A percentile compares a stretch with the other conserved stretches of the same genome.
phyloP scores from a whole-genome alignment of 2,329 filamentous ascomycete species.

The Juglanconis juglandina region DNA sequence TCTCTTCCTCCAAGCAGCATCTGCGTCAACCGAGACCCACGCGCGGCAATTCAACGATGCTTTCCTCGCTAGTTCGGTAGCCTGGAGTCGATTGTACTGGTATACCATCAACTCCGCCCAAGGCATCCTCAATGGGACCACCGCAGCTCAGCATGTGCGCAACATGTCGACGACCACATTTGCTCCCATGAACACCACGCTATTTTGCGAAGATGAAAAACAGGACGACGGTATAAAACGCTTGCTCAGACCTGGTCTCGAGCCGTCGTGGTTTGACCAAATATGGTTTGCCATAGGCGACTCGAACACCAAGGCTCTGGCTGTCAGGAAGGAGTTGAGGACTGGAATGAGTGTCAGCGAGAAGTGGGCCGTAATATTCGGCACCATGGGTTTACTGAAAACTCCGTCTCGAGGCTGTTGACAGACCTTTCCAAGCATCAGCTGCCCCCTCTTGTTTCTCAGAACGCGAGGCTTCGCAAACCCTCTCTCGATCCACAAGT shows the following conservation, averaged over 20 bases:
- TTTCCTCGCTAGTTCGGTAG: conserved; percentile 23
- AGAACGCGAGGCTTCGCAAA: no score
- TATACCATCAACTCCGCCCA: conserved; percentile 6
- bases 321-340: conserved; percentile 19
- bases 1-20: conserved; percentile 26
- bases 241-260: neutral
- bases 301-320: neutral
- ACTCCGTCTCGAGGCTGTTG: neutral
- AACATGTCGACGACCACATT: conserved; percentile 12
- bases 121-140: neutral
- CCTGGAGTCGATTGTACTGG: conserved; percentile 29
- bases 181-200: neutral
- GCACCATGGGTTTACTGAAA: neutral
- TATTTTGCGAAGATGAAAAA: neutral
- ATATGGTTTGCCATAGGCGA: neutral
- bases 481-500: no score
- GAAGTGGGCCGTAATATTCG: conserved; percentile 22
- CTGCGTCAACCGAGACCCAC: conserved; percentile 19
- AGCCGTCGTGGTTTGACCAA: neutral
- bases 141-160: neutral
- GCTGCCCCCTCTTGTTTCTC: no score
- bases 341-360: conserved; percentile 23
- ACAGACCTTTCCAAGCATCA: neutral
- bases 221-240: neutral
- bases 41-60: conserved; percentile 23